Evolutionary conservation across 1,284 basidiomycete genomes (phyloP).

Genomic region (Malassezia nana): DNA sequence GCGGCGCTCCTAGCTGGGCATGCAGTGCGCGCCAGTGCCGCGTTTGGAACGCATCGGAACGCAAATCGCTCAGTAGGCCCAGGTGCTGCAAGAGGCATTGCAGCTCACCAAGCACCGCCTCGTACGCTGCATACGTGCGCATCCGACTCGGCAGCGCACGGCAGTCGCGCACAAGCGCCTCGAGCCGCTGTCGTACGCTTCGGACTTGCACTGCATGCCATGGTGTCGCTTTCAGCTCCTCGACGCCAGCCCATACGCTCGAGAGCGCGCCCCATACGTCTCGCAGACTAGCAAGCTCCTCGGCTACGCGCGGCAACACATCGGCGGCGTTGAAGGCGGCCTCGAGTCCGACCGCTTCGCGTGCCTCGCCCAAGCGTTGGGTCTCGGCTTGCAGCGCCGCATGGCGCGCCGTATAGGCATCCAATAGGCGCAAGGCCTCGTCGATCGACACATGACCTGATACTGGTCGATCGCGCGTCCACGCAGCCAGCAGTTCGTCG

Average conservation of each 20-base stretch:
- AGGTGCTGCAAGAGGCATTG: constrained; percentile 80
- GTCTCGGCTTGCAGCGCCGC: constrained; percentile 83
- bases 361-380: constrained; percentile 83
- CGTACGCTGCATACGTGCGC: constrained; percentile 97
- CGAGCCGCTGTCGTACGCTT: constrained; percentile 86
- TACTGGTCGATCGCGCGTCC: constrained; percentile 90
- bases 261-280: constrained; percentile 97
- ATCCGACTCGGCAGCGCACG: constrained; percentile 98
- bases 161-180: constrained; percentile 74
- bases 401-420: constrained; percentile 81
- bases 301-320: constrained; percentile 80
- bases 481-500: constrained; percentile 70
- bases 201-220: constrained; percentile 82
- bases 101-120: constrained; percentile 88
- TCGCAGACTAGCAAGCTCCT: constrained; percentile 90
- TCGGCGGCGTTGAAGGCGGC: constrained; percentile 66
- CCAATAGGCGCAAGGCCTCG: constrained; percentile 87
- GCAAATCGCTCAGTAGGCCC: constrained; percentile 76
- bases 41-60: constrained; percentile 93
- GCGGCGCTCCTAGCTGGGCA: constrained; percentile 62
- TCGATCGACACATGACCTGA: constrained; percentile 92
- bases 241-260: constrained; percentile 88
- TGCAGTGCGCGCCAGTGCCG: constrained; percentile 97
- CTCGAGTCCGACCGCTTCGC: constrained; percentile 91
- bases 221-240: constrained; percentile 72